Evolutionary conservation across 2,329 filamentous ascomycete species (phyloP), one percentile per base, ranked within the genome.

Genomic region (Penicillium sp.): DNA sequence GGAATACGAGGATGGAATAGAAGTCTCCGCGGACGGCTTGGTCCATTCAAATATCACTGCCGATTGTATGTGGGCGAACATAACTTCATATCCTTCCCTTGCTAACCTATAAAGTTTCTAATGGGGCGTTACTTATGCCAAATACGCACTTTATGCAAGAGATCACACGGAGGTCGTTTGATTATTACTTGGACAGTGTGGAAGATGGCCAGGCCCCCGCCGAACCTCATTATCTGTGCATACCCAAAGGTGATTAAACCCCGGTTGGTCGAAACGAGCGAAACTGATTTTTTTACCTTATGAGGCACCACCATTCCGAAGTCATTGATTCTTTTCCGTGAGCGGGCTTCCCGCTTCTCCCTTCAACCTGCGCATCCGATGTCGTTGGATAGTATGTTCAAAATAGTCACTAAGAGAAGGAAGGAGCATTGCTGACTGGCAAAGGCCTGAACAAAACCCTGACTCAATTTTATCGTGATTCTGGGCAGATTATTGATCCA

Each of bases 141-240:
- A 51, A 51, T 33, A 48, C 48, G 14, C 41, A 36, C 34, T 48
- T 45, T 28, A 43, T 50, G 39, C 45, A 50, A 41, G 36, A 50
- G 36, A 26, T 45, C 32, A 48, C 41, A 16, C 39, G 43, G 19
- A 37, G 18, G 36, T 43, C 46, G 28, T 39, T 27, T 23, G 45
- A 48, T 33, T 25, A 41, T 20, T 48, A 45, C 17, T 31, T 48
- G 18, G 45, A 48, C 16, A 26, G 14, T 33, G 15, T 48, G 10
- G 41, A 37, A 18, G 35, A 26, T 42, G 34, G 41, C 20, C 33
- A 48, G 27, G 31, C 37, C 13, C 14, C 37, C 10, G 34, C 37
- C n/a, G 28, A 42, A n/a, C 45, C 45, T 25, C 45, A 48, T 36
- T 42, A 41, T 18, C 29, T 48, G 21, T 45, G 41, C 33, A 48